Percentiles rank a stretch among this genome's conserved stretches.
Conservation (phyloP, 2,329 filamentous ascomycete species). For the Hypoxylon sp. region DNA sequence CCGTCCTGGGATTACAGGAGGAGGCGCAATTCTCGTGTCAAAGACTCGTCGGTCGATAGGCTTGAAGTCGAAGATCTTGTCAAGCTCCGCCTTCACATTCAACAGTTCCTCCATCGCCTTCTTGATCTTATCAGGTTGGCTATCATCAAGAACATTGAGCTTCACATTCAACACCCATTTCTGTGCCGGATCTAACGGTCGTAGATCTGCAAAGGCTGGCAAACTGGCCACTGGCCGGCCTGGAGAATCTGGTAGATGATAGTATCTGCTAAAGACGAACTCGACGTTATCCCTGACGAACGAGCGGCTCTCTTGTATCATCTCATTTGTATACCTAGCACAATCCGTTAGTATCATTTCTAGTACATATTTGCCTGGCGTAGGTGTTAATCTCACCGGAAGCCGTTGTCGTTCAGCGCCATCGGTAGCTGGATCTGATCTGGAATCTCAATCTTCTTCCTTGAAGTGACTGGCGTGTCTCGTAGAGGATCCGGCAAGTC, state of each 20-base stretch:
- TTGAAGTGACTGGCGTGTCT: slow-evolving; percentile 63
- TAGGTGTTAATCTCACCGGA: slow-evolving; percentile 59
- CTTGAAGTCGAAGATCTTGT: slow-evolving; percentile 86
- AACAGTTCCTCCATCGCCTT: slow-evolving; percentile 67
- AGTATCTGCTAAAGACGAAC: slow-evolving; percentile 65
- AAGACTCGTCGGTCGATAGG: slow-evolving; percentile 68
- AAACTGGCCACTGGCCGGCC: slow-evolving; percentile 53
- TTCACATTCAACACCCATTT: slow-evolving; percentile 70
- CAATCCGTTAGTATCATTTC: slow-evolving; percentile 13
- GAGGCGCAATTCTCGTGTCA: slow-evolving; percentile 50
- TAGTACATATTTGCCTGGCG: background rate
- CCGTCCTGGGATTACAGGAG: slow-evolving; percentile 34
- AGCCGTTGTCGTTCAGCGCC: slow-evolving; percentile 65
- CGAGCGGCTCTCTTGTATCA: slow-evolving; percentile 65
- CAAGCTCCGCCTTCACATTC: slow-evolving; percentile 75
- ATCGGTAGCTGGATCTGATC: slow-evolving; percentile 63
- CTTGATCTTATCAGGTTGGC: slow-evolving; percentile 68
- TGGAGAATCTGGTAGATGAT: slow-evolving; percentile 54
- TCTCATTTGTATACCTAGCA: slow-evolving; percentile 65
- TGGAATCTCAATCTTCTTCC: slow-evolving; percentile 70
- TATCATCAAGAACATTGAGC: slow-evolving; percentile 67
- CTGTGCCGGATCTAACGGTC: slow-evolving; percentile 62
- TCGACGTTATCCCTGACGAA: slow-evolving; percentile 69
- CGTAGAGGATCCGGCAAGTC: slow-evolving; percentile 71
- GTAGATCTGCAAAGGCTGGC: slow-evolving; percentile 62